phyloP scores from a whole-genome alignment of 2,329 filamentous ascomycete species.

The Decorospora gaudefroyi region DNA sequence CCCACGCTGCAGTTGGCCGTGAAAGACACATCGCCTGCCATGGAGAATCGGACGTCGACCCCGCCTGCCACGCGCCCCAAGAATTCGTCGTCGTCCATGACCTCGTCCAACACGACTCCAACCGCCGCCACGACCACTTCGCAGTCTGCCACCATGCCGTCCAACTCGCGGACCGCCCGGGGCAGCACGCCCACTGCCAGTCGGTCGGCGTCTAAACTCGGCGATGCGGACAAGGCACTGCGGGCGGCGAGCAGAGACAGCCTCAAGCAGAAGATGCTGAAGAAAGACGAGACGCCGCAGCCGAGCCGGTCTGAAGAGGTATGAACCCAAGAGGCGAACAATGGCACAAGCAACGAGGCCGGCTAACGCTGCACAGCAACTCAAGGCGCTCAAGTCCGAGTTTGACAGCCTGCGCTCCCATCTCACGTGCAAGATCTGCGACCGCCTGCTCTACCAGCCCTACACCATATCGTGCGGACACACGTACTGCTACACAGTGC shows the following conservation, averaged over 20 bases:
- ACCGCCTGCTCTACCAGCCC: slow-evolving; percentile 69
- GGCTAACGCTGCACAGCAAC: slow-evolving; percentile 46
- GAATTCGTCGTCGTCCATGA: slow-evolving; percentile 36
- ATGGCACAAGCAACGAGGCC: not conserved
- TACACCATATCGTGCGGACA: slow-evolving; percentile 71
- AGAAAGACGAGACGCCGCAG: slow-evolving; percentile 42
- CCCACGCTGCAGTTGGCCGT: slow-evolving; percentile 21
- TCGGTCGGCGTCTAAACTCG: slow-evolving; percentile 37
- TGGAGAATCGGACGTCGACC: slow-evolving; percentile 42
- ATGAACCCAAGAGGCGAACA: not conserved
- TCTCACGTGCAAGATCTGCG: slow-evolving; percentile 70
- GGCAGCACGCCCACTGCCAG: slow-evolving; percentile 36
- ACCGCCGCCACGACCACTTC: slow-evolving; percentile 29
- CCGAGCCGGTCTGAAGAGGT: slow-evolving; percentile 47
- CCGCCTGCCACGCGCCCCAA: slow-evolving; percentile 39
- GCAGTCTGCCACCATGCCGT: slow-evolving; percentile 32
- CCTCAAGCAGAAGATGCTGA: slow-evolving; percentile 46
- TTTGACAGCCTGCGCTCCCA: slow-evolving; percentile 64
- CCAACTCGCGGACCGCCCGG: slow-evolving; percentile 31
- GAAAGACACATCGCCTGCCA: slow-evolving; percentile 25
- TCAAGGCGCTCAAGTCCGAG: slow-evolving; percentile 53
- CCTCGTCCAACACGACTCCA: slow-evolving; percentile 32
- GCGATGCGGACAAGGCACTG: slow-evolving; percentile 34
- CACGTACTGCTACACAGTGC: slow-evolving; percentile 71
- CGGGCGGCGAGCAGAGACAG: slow-evolving; percentile 47